These are phyloP conservation scores for Trametes cubensis DNA, from an alignment of 768 basidiomycete genomes.

Conservation along the genomic window DNA sequence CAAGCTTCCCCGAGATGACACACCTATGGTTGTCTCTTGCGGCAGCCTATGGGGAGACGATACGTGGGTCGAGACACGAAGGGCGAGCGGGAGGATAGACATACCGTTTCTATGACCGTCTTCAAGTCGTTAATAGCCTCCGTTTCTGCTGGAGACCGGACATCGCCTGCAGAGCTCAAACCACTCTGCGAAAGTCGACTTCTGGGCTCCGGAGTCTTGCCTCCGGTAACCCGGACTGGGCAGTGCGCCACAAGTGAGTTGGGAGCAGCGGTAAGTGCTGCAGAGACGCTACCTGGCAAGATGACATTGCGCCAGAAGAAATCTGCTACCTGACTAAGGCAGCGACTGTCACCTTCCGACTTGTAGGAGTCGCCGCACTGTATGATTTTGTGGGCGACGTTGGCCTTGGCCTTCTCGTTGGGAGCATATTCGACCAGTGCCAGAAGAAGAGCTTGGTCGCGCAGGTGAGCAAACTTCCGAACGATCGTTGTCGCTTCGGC, in stretches of 20 bases:
- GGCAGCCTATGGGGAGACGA: not conserved
- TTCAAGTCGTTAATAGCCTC: conserved; percentile 17
- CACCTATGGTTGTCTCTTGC: conserved; percentile 14
- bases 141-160: conserved; percentile 11
- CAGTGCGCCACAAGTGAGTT: not conserved
- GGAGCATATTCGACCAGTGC: conserved; percentile 17
- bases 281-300: conserved; percentile 7
- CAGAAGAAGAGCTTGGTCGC: conserved; percentile 18
- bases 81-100: not conserved
- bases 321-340: conserved; percentile 15
- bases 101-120: conserved; percentile 9
- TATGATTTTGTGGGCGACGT: conserved; percentile 18
- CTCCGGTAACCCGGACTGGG: conserved; percentile 18
- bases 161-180: conserved; percentile 6
- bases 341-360: conserved; percentile 6
- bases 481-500: conserved; percentile 10
- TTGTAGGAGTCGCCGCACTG: conserved; percentile 15
- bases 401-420: conserved; percentile 11
- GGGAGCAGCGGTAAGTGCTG: not conserved
- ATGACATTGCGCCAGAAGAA: conserved; percentile 23
- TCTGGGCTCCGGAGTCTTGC: conserved; percentile 19
- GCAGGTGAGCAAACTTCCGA: conserved; percentile 5
- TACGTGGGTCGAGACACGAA: not conserved
- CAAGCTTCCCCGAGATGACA: conserved; percentile 17
- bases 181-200: conserved; percentile 17